These are phyloP conservation scores for Handroanthus guayacan DNA, from an alignment of 257 asterid genomes.

Conservation along the genomic window DNA sequence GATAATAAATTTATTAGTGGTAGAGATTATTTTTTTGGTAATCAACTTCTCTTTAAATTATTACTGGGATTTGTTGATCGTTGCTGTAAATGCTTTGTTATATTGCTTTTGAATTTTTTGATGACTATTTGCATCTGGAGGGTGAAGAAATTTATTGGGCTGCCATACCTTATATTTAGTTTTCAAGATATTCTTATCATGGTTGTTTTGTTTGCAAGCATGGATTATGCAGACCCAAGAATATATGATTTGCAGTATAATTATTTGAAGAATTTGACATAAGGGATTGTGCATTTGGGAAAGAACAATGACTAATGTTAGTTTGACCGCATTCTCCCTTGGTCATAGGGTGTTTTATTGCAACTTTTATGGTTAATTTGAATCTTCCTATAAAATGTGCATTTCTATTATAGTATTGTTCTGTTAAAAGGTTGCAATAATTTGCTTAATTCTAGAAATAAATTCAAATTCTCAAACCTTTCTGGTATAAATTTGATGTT, in stretches of 20 bases:
- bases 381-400: not conserved
- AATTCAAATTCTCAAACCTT: not conserved
- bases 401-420: not conserved
- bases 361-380: not conserved
- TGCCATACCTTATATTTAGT: no score
- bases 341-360: not conserved
- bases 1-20: no score
- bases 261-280: constrained; percentile 11
- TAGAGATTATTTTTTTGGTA: no score
- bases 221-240: no score
- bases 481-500: constrained; percentile 54
- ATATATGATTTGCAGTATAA: not conserved
- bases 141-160: no score
- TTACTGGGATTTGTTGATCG: no score
- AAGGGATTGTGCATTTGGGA: not conserved
- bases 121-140: no score
- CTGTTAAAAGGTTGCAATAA: not conserved
- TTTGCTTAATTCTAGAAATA: constrained; percentile 18
- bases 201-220: no score
- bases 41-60: no score
- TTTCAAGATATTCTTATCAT: no score
- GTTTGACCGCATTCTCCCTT: not conserved
- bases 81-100: no score
- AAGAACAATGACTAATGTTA: not conserved
- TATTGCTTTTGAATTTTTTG: no score